phyloP scores from a whole-genome alignment of 116 monocot genomes.

The Papilionanthe hybrid region DNA sequence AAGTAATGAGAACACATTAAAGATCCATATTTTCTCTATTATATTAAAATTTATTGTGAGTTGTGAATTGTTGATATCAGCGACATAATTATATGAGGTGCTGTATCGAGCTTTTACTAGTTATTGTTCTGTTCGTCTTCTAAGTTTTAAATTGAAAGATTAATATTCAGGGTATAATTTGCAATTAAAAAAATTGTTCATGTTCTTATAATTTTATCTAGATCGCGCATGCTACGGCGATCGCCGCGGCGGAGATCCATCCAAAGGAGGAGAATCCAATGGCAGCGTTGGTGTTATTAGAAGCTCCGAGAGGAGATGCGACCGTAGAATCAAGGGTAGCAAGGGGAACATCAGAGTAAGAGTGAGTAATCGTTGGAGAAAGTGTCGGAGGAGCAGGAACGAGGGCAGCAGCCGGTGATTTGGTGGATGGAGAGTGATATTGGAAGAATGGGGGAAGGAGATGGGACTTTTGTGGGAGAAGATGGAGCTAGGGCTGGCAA shows the following conservation, averaged over 20 bases:
- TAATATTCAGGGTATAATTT: no score
- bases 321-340: not conserved
- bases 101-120: no score
- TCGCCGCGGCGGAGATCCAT: slow-evolving; percentile 16
- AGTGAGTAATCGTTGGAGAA: slow-evolving; percentile 1
- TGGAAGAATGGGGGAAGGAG: not conserved
- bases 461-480: no score
- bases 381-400: slow-evolving; percentile 2
- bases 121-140: no score
- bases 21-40: not conserved
- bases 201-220: no score
- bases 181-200: no score
- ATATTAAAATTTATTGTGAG: no score
- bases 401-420: not conserved
- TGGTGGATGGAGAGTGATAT: not conserved
- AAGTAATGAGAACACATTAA: not conserved
- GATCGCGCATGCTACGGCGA: slow-evolving; percentile 16
- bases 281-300: not conserved
- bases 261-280: not conserved
- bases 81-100: no score
- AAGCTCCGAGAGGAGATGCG: not conserved
- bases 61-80: no score
- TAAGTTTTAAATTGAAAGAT: no score
- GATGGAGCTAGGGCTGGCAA: not conserved
- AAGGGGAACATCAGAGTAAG: not conserved